phyloP scores from a whole-genome alignment of 2,329 filamentous ascomycete genomes.

The Chrysoporthe cubensis region DNA sequence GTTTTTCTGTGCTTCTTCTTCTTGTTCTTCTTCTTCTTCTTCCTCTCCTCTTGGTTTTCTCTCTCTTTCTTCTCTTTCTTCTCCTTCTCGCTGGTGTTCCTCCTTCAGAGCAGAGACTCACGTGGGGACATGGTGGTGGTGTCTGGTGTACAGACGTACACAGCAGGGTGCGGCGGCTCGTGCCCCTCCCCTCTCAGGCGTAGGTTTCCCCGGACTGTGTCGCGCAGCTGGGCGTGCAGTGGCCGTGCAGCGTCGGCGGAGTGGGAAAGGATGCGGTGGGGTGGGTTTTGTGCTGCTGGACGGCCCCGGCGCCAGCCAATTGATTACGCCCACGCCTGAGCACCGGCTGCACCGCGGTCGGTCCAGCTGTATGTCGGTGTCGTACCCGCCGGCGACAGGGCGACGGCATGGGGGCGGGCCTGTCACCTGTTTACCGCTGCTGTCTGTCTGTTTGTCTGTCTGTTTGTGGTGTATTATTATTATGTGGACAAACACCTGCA shows the following conservation, averaged over 20 bases:
- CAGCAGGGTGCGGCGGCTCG: not conserved
- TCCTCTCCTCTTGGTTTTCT: not conserved
- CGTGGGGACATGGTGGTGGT: conserved; percentile 1
- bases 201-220: conserved; percentile 17
- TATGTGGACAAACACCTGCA: too few species aligned
- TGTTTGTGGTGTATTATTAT: too few species aligned
- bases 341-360: conserved; percentile 11
- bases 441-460: too few species aligned
- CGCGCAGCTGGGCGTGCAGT: conserved; percentile 11
- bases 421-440: not conserved
- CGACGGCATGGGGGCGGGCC: not conserved
- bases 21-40: not conserved
- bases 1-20: too few species aligned
- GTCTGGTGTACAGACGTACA: not conserved
- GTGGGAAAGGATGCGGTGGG: conserved; percentile 5
- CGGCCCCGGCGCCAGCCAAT: conserved; percentile 36
- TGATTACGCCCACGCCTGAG: conserved; percentile 33
- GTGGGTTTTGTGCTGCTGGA: conserved; percentile 16
- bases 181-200: not conserved
- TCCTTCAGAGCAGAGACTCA: conserved; percentile 7
- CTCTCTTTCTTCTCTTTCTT: not conserved
- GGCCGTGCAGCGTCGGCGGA: conserved; percentile 4
- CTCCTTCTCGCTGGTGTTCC: not conserved
- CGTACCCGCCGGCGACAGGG: conserved; percentile 27
- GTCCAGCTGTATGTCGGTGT: conserved; percentile 26